phyloP scores from a whole-genome alignment of 306 rosid genomes.

The Acmispon strigosus region DNA sequence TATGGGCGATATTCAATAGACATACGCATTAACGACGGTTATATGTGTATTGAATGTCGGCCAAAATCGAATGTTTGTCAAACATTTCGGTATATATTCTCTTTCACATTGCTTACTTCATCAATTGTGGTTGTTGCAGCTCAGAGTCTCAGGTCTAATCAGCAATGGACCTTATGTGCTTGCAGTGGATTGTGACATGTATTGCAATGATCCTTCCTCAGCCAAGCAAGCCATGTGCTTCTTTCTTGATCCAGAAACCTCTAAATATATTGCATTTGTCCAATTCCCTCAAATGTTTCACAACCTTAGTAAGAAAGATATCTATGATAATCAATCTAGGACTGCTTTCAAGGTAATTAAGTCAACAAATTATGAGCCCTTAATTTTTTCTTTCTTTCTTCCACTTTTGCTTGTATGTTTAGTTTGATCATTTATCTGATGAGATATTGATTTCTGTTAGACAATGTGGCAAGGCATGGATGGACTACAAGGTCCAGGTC shows the following conservation, averaged over 20 bases:
- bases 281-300: slow-evolving; percentile 56
- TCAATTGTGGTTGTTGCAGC: slow-evolving; percentile 26
- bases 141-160: slow-evolving; percentile 49
- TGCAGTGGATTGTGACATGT: slow-evolving; percentile 63
- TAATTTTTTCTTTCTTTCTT: not conserved
- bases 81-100: no score
- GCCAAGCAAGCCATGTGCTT: slow-evolving; percentile 69
- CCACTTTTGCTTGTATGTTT: not conserved
- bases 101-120: not conserved
- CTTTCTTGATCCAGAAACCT: slow-evolving; percentile 47
- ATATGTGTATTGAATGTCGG: no score
- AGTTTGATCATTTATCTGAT: not conserved
- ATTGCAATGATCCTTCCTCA: slow-evolving; percentile 57
- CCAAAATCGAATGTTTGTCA: no score
- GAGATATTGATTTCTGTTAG: slow-evolving; percentile 1
- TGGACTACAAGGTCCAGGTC: slow-evolving; percentile 41
- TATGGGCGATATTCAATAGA: no score
- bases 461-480: slow-evolving; percentile 55
- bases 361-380: not conserved
- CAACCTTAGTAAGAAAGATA: slow-evolving; percentile 45
- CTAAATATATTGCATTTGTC: slow-evolving; percentile 27
- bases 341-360: slow-evolving; percentile 33
- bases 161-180: slow-evolving; percentile 54
- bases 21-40: no score
- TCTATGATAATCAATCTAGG: slow-evolving; percentile 38